Evolutionary conservation across 352 stramenopile species (phyloP), one percentile per base, ranked within the genome.

Genomic region (Phytophthora rubi): DNA sequence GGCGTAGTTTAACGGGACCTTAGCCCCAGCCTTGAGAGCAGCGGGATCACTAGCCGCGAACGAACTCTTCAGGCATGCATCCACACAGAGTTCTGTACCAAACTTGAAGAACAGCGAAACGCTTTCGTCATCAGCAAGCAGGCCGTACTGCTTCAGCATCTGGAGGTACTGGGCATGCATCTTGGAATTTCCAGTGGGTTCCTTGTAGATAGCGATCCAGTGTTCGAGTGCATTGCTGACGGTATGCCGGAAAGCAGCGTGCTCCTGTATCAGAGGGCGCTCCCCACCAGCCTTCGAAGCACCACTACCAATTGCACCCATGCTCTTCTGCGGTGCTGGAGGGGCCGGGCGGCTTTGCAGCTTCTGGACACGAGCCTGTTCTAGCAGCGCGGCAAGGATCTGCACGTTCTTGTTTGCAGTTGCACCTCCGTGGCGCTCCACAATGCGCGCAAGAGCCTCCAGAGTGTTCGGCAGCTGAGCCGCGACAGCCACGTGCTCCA

Each of bases 81-180:
- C 97, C 23, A 99, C 93, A 53, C 98, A 98, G n/a, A 99, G 76
- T 70, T 99, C 95, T 7, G 92, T 98, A 21, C 95, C 90, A 55
- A 99, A 93, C 59, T 98, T 94, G 78, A 99, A 97, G 74, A 99
- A 99, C 15, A 98, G 84, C 68, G 98, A 98, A 42, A 98, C 98
- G 57, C 95, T 95, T 71, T 99, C 97, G 68, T 99, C 97, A 60
- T 95, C 94, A 65, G 96, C 98, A 51, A 99, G 94, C 37, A 99
- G 82, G 5, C 95, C 97, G 75, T 98, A 97, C 70, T 99, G 94
- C 74, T 97, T 96, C 26, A 99, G 84, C 76, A 99, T 93, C 73
- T 98, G 91, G 12, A 99, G 87, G 79, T 98, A 99, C 73, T 99
- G 95, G n/a, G 86, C 83, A 67, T 99, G 86, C 47, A 98, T 96